These are phyloP conservation scores for Blepharisma stoltei DNA, from an alignment of 73 alveolate genomes.

Conservation along the genomic window DNA sequence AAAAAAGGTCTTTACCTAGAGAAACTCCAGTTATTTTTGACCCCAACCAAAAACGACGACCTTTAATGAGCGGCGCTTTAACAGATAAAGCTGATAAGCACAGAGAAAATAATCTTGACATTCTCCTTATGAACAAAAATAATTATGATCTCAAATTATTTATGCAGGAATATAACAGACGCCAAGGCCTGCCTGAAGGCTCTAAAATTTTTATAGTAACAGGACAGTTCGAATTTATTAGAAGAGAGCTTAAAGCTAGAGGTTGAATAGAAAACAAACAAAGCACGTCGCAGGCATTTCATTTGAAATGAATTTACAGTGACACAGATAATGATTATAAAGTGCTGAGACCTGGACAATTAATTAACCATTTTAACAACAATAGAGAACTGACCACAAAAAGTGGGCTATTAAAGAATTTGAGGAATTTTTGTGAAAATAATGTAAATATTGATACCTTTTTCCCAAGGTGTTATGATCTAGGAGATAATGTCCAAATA, in stretches of 20 bases:
- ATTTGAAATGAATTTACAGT: conserved; percentile 53
- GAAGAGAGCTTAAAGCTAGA: conserved; percentile 38
- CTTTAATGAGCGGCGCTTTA: too few species aligned
- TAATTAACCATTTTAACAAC: conserved; percentile 51
- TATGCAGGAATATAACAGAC: conserved; percentile 37
- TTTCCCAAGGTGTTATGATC: conserved; percentile 58
- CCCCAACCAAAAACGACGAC: too few species aligned
- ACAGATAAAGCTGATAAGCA: not conserved
- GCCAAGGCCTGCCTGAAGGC: conserved; percentile 40
- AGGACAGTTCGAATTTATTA: conserved; percentile 37
- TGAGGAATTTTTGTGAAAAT: conserved; percentile 25
- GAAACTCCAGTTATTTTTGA: too few species aligned
- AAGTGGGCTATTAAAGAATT: conserved; percentile 48
- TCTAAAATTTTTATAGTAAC: conserved; percentile 35
- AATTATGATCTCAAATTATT: not conserved
- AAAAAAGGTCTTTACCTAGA: too few species aligned
- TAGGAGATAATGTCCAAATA: conserved; percentile 39
- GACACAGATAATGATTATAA: conserved; percentile 49
- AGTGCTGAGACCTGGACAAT: conserved; percentile 42
- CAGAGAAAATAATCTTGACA: conserved; percentile 18
- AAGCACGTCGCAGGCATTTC: conserved; percentile 39
- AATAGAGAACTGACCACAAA: conserved; percentile 61
- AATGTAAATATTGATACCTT: conserved; percentile 36
- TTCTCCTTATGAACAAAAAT: not conserved
- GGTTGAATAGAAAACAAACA: conserved; percentile 57